Conservation (phyloP, 228 moss, liverwort and hornwort genomes). For the Sphagnum fallax region DNA sequence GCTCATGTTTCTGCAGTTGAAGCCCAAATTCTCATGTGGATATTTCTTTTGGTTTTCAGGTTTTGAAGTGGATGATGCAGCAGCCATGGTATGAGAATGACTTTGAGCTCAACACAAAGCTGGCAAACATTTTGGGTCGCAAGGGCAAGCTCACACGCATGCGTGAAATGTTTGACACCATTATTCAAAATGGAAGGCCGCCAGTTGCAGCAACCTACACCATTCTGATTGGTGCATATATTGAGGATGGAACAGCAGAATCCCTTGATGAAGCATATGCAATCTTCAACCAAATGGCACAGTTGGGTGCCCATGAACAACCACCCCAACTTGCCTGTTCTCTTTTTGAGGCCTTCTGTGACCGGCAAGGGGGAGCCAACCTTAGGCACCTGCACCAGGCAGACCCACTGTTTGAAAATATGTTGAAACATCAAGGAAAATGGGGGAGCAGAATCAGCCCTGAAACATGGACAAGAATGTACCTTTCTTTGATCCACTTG, state of each 20-base stretch:
- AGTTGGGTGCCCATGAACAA: slow-evolving; percentile 74
- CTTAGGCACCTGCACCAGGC: slow-evolving; percentile 64
- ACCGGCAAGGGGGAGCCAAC: slow-evolving; percentile 44
- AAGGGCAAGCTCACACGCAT: slow-evolving; percentile 75
- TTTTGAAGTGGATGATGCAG: slow-evolving; percentile 93
- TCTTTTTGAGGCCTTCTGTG: slow-evolving; percentile 67
- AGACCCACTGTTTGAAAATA: slow-evolving; percentile 59
- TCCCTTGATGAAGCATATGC: slow-evolving; percentile 56
- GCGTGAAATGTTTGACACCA: slow-evolving; percentile 74
- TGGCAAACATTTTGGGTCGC: slow-evolving; percentile 65
- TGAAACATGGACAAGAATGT: slow-evolving; percentile 61
- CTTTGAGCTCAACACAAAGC: slow-evolving; percentile 65
- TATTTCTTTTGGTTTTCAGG: slow-evolving; percentile 34
- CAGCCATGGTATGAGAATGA: slow-evolving; percentile 84
- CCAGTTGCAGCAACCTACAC: slow-evolving; percentile 69
- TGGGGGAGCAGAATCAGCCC: slow-evolving; percentile 27
- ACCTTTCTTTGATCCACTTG: slow-evolving; percentile 57
- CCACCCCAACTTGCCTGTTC: slow-evolving; percentile 57
- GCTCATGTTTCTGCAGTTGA: too few species aligned
- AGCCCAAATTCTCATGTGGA: too few species aligned
- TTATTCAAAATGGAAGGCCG: slow-evolving; percentile 61
- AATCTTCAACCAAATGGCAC: slow-evolving; percentile 84
- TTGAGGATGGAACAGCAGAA: slow-evolving; percentile 49
- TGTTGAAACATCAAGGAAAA: slow-evolving; percentile 29
- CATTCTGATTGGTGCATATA: slow-evolving; percentile 72